These are phyloP conservation scores for Mytilinidion resinicola DNA, from an alignment of 495 filamentous ascomycete genomes.

Conservation along the genomic window DNA sequence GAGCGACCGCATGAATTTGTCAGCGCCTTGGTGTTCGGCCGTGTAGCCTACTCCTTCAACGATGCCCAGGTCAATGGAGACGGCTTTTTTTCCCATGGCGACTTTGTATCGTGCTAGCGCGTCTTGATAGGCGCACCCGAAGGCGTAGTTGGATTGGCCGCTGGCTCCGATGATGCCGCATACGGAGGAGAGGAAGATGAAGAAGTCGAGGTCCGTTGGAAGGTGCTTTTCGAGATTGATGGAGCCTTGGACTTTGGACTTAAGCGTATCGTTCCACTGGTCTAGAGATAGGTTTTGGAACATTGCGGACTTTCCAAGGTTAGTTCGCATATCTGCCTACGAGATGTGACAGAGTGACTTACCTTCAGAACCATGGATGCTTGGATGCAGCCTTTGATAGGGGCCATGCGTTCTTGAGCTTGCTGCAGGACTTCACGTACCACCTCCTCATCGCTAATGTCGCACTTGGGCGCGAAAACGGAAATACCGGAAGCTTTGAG, in stretches of 20 bases:
- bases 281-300: not conserved
- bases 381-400: too few relatives aligned
- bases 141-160: slow-evolving; percentile 1
- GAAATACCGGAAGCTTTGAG: too few relatives aligned
- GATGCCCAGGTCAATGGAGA: slow-evolving; percentile 4
- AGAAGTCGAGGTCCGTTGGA: not conserved
- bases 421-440: too few relatives aligned
- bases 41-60: not conserved
- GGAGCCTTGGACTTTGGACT: not conserved
- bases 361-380: not conserved
- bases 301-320: not conserved
- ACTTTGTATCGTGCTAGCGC: not conserved
- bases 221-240: slow-evolving; percentile 1
- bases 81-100: not conserved
- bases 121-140: not conserved
- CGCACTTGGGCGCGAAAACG: too few relatives aligned
- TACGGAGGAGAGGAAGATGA: slow-evolving; percentile 1
- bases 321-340: not conserved
- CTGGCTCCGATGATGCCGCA: not conserved
- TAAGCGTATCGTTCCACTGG: not conserved
- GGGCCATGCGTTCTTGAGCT: too few relatives aligned
- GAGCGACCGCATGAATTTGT: too few relatives aligned
- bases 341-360: not conserved
- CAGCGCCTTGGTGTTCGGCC: not conserved
- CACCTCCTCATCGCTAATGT: too few relatives aligned